These are phyloP conservation scores for Annulohypoxylon truncatum DNA, from an alignment of 2,329 filamentous ascomycete genomes.

Conservation along the genomic window DNA sequence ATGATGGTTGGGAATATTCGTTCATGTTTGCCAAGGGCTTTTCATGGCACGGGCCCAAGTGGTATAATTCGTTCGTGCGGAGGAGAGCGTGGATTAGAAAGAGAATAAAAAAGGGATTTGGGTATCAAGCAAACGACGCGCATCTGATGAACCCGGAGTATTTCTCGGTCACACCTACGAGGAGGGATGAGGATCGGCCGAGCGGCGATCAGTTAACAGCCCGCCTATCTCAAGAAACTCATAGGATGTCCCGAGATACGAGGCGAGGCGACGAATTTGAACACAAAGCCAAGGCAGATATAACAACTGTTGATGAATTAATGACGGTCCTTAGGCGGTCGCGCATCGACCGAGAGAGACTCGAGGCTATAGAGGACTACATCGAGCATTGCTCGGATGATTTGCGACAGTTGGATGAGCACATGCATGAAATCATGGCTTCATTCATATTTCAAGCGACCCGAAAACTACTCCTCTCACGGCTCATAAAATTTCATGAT, in stretches of 20 bases:
- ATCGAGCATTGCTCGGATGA: slow-evolving; percentile 81
- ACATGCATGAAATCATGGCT: slow-evolving; percentile 87
- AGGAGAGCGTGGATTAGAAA: slow-evolving; percentile 88
- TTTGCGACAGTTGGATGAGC: slow-evolving; percentile 76
- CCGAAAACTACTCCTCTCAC: slow-evolving; percentile 77
- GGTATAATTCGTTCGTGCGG: slow-evolving; percentile 96
- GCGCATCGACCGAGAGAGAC: slow-evolving; percentile 90
- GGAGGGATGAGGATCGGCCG: slow-evolving; percentile 51
- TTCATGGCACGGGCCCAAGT: slow-evolving; percentile 89
- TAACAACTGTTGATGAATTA: slow-evolving; percentile 74
- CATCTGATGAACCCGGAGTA: slow-evolving; percentile 81
- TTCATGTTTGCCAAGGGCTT: slow-evolving; percentile 82
- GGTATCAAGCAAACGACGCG: slow-evolving; percentile 62
- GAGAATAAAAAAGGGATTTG: slow-evolving; percentile 70
- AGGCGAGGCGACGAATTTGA: slow-evolving; percentile 48
- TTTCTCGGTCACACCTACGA: slow-evolving; percentile 75
- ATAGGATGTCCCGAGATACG: slow-evolving; percentile 48
- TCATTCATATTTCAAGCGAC: slow-evolving; percentile 92
- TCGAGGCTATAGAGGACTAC: slow-evolving; percentile 84
- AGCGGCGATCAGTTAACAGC: slow-evolving; percentile 37
- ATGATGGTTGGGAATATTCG: slow-evolving; percentile 96
- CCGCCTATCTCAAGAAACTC: slow-evolving; percentile 50
- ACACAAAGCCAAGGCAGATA: slow-evolving; percentile 57
- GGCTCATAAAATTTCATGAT: slow-evolving; percentile 74
- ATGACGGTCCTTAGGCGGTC: slow-evolving; percentile 74